Conservation (phyloP, 2,329 filamentous ascomycete species). For the Myriosclerotinia curreyana region DNA sequence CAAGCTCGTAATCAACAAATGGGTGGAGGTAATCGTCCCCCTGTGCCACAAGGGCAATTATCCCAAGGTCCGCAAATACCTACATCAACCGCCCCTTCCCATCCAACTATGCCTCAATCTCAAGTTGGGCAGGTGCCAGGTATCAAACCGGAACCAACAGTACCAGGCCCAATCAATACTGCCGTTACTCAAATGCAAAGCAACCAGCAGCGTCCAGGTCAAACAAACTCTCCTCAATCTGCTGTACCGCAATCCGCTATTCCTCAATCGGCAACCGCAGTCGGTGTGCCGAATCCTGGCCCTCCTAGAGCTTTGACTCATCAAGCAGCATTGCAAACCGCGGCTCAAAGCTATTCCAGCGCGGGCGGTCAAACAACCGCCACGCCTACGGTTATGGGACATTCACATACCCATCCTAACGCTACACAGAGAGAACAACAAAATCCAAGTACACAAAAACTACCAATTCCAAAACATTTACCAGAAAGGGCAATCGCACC, state of each 20-base stretch:
- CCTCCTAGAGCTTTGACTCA: constrained; percentile 36
- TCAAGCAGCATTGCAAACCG: constrained; percentile 36
- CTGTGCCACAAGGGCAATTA: constrained; percentile 30
- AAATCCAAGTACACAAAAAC: constrained; percentile 36
- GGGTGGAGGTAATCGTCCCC: constrained; percentile 31
- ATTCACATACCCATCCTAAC: constrained; percentile 33
- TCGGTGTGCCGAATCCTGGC: constrained; percentile 28
- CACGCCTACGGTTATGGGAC: constrained; percentile 37
- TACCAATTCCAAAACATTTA: constrained; percentile 62
- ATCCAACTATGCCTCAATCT: constrained; percentile 26
- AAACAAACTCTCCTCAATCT: constrained; percentile 38
- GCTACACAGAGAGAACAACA: constrained; percentile 32
- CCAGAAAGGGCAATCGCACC: constrained; percentile 63
- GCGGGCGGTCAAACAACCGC: constrained; percentile 26
- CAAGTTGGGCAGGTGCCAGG: constrained; percentile 25
- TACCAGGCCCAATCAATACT: constrained; percentile 37
- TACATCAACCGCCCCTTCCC: constrained; percentile 28
- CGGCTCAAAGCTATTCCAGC: constrained; percentile 39
- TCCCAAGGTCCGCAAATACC: constrained; percentile 25
- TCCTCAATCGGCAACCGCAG: constrained; percentile 35
- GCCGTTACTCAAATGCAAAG: constrained; percentile 33
- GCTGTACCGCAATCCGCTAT: constrained; percentile 37
- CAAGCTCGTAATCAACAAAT: constrained; percentile 39
- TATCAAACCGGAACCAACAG: constrained; percentile 35
- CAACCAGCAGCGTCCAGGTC: constrained; percentile 28